A percentile compares a stretch with the other conserved stretches of the same genome.
phyloP scores from a whole-genome alignment of 148 eudicot species.

The Linanthus parryae region DNA sequence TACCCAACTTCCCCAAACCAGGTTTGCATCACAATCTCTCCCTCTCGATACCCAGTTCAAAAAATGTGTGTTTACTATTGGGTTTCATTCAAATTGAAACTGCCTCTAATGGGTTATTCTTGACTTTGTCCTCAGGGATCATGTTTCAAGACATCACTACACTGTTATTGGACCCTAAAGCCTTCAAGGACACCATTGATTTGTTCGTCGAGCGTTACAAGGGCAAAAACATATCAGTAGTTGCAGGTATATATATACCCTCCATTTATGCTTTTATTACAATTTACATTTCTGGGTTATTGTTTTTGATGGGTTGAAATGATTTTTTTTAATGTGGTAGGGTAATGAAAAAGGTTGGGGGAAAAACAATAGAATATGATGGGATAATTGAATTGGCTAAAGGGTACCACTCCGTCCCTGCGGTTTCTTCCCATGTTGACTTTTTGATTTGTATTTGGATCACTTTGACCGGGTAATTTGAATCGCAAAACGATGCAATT shows the following conservation, averaged over 20 bases:
- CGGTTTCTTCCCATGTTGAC: neutral
- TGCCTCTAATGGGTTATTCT: too few relatives aligned
- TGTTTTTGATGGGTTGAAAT: too few relatives aligned
- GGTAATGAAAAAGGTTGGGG: too few relatives aligned
- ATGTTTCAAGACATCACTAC: conserved; percentile 93
- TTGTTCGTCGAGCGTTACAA: conserved; percentile 84
- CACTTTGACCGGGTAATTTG: neutral
- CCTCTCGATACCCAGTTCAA: neutral
- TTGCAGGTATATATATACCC: conserved; percentile 46
- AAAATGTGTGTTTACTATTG: neutral
- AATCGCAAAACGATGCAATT: too few relatives aligned
- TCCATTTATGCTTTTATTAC: neutral
- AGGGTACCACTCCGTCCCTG: too few relatives aligned
- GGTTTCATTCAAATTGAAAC: neutral
- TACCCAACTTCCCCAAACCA: conserved; percentile 87
- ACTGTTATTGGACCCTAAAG: conserved; percentile 63
- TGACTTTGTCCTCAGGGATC: conserved; percentile 71
- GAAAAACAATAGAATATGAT: too few relatives aligned
- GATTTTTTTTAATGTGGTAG: too few relatives aligned
- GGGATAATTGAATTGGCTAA: too few relatives aligned
- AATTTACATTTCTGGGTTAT: too few relatives aligned
- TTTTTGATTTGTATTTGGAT: neutral
- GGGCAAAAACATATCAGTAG: conserved; percentile 60
- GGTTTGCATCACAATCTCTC: conserved; percentile 25
- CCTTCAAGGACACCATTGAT: conserved; percentile 86